Evolutionary conservation across 2,329 filamentous ascomycete species (phyloP), one percentile per base, ranked within the genome.

Genomic region (Sporothrix variecibatus): DNA sequence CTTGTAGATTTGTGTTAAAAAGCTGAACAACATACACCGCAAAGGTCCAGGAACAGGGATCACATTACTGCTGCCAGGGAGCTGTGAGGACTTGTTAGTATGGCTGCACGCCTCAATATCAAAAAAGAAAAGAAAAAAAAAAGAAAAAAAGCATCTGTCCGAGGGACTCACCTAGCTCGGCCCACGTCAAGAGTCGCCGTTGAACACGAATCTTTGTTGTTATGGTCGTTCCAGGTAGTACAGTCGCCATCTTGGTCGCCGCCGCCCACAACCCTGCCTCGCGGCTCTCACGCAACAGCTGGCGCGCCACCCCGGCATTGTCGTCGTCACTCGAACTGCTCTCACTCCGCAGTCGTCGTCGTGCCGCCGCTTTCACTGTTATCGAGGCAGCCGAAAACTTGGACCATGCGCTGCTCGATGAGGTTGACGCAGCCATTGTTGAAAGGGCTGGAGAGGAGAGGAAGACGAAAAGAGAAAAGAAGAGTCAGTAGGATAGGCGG

Each of bases 11-110:
- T n/a, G n/a, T n/a, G n/a, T n/a, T n/a, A n/a, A n/a, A n/a, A n/a
- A n/a, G n/a, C n/a, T 23, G 3, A 12, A 26, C 1, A 15, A 9
- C 7, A 31, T 7, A 8, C 20, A 46, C 43, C 7, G 34, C 15
- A 31, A 3, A 8, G 58, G 0, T 5, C 28, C 23, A 15, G 2
- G 53, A 5, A 58, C 8, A 0, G 26, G 3, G 58, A 26, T 0
- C 34, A 65, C 60, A n/a, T n/a, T 71, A 71, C 69, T 71, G 69
- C 23, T 71, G 69, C 69, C 69, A 71, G 4, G 69, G 69, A 2
- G 69, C 69, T 71, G 34, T 31, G 9, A 5, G 6, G 17, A 5
- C 1, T 26, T n/a, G 28, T 40, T 6, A 53, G 28, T 40, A 17
- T 17, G 11, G 3, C 2, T 6, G 2, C n/a, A 20, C 28, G 5